A percentile compares a stretch with the other conserved stretches of the same genome.
Evolutionary conservation across 495 filamentous ascomycete genomes (phyloP).

Genomic region (Penicillium waksmanii): DNA sequence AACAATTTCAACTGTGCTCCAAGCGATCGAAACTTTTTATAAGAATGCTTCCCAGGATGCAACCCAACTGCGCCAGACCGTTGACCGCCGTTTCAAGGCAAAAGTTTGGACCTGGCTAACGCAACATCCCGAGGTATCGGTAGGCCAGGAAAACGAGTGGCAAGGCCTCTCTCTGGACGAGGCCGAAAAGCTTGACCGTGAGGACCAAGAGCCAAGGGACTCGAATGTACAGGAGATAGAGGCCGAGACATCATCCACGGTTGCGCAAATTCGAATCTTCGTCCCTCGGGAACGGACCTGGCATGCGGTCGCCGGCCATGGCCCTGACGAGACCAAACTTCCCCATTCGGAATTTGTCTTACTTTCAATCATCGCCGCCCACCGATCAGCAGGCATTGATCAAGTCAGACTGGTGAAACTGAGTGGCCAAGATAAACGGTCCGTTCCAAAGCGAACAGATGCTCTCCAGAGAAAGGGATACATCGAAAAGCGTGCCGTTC

Average conservation of each 20-base stretch:
- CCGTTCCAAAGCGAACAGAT: conserved; percentile 81
- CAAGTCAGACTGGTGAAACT: conserved; percentile 76
- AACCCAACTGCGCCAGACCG: conserved; percentile 27
- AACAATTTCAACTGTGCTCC: conserved; percentile 42
- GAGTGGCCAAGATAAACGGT: conserved; percentile 87
- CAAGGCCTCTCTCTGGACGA: conserved; percentile 52
- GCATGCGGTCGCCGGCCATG: conserved; percentile 80
- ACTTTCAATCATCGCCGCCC: conserved; percentile 79
- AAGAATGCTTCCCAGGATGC: conserved; percentile 25
- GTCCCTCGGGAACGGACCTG: conserved; percentile 70
- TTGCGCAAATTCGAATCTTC: conserved; percentile 49
- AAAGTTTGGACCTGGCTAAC: conserved; percentile 62
- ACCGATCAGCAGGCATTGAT: conserved; percentile 68
- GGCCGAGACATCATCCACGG: background rate
- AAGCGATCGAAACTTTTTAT: conserved; percentile 46
- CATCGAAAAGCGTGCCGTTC: conserved; percentile 76
- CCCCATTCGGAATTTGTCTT: conserved; percentile 70
- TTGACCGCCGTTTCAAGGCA: conserved; percentile 55
- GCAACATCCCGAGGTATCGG: conserved; percentile 54
- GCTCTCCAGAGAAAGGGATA: conserved; percentile 76
- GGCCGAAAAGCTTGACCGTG: conserved; percentile 34
- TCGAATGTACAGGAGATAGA: conserved; percentile 11
- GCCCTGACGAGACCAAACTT: conserved; percentile 69
- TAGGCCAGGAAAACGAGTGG: conserved; percentile 45
- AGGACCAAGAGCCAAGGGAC: conserved; percentile 3